These are phyloP conservation scores for Plasmodium inui DNA, from an alignment of 169 alveolate species.

Conservation along the genomic window DNA sequence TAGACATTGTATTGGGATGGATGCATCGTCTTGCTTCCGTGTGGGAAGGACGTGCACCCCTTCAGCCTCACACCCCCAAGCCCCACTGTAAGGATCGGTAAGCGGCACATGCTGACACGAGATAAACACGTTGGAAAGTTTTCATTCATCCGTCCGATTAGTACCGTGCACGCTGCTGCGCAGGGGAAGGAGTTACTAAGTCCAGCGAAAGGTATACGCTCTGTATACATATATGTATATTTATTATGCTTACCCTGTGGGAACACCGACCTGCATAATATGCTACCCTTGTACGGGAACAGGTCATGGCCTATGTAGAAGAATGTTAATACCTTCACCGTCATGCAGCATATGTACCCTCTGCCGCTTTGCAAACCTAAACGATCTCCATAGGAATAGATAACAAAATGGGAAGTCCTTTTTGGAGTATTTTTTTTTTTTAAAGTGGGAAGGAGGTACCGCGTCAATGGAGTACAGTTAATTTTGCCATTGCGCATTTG, in stretches of 20 bases:
- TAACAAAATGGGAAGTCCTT: background rate
- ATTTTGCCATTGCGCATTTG: background rate
- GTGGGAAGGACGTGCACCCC: background rate
- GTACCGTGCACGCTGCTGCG: background rate
- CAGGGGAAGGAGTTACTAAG: background rate
- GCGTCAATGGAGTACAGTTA: background rate
- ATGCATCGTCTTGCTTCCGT: background rate
- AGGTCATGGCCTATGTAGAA: background rate
- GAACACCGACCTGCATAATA: background rate
- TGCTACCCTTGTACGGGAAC: background rate
- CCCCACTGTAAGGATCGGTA: background rate
- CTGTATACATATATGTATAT: background rate
- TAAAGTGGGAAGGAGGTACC: background rate
- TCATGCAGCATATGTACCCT: background rate
- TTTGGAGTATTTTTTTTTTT: background rate
- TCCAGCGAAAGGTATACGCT: background rate
- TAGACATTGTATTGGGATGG: background rate
- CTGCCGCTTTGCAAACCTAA: background rate
- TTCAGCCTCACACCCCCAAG: background rate
- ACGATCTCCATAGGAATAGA: background rate
- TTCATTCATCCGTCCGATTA: background rate
- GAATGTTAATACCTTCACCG: background rate
- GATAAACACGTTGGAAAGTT: background rate
- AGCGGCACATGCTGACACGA: background rate
- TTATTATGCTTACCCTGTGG: background rate